Evolutionary conservation across 768 basidiomycete genomes (phyloP).

Genomic region (Calvatia gigantea): DNA sequence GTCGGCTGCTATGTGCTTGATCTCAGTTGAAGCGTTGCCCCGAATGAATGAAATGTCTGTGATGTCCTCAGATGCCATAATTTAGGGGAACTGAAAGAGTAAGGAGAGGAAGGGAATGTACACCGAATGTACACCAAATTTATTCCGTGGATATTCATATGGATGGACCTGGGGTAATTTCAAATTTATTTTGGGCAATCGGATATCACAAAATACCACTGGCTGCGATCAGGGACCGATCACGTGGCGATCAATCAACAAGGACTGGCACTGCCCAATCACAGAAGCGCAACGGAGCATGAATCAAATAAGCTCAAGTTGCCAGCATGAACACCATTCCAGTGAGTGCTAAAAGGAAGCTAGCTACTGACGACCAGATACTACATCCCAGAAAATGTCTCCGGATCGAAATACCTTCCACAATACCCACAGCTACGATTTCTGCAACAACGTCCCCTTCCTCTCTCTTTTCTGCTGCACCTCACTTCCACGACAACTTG

Average conservation of each 20-base stretch:
- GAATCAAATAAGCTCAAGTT: slow-evolving; percentile 2
- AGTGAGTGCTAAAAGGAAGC: slow-evolving; percentile 4
- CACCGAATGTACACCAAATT: too few relatives aligned
- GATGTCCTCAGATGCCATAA: slow-evolving; percentile 6
- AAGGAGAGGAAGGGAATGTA: background rate
- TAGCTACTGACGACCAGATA: slow-evolving; percentile 3
- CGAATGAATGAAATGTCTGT: background rate
- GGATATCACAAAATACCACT: too few relatives aligned
- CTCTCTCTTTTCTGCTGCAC: slow-evolving; percentile 12
- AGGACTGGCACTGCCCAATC: too few relatives aligned
- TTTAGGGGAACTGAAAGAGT: background rate
- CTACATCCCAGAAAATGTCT: slow-evolving; percentile 11
- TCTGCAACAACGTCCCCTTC: slow-evolving; percentile 8
- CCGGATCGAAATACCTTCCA: slow-evolving; percentile 14
- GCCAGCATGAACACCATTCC: too few relatives aligned
- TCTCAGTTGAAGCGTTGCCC: slow-evolving; percentile 22
- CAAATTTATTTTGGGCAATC: too few relatives aligned
- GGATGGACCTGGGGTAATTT: too few relatives aligned
- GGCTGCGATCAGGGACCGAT: background rate
- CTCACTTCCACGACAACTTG: slow-evolving; percentile 2
- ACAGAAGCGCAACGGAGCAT: too few relatives aligned
- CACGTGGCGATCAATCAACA: background rate
- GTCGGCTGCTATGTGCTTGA: slow-evolving; percentile 21
- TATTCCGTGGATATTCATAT: too few relatives aligned
- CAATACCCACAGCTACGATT: background rate